Evolutionary conservation across 805 yeast species (phyloP).

Genomic region (Schwanniomyces occidentalis): DNA sequence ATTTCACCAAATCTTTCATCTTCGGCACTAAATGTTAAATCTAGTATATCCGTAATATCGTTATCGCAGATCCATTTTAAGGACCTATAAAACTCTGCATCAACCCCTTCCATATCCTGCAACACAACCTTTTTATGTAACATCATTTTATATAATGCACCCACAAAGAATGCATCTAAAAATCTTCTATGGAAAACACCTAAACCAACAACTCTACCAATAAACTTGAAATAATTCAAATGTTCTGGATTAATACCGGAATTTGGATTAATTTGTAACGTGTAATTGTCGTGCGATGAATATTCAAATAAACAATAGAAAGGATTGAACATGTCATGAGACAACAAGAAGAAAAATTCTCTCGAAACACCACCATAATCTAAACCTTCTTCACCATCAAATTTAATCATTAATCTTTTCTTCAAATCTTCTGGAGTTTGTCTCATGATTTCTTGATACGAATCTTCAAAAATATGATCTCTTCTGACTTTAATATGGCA

Average conservation of each 20-base stretch:
- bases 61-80: slow-evolving; percentile 95
- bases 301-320: slow-evolving; percentile 96
- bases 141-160: slow-evolving; percentile 98
- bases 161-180: slow-evolving; percentile 96
- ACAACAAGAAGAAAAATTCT: slow-evolving; percentile 92
- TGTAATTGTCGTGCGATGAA: slow-evolving; percentile 96
- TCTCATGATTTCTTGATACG: slow-evolving; percentile 97
- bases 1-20: slow-evolving; percentile 96
- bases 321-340: slow-evolving; percentile 99
- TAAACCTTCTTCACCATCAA: slow-evolving; percentile 98
- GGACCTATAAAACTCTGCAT: slow-evolving; percentile 93
- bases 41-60: slow-evolving; percentile 80
- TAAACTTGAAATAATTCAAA: slow-evolving; percentile 94
- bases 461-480: slow-evolving; percentile 94
- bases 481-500: slow-evolving; percentile 98
- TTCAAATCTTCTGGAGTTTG: slow-evolving; percentile 98
- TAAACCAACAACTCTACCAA: slow-evolving; percentile 96
- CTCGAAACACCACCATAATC: slow-evolving; percentile 99
- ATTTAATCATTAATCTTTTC: slow-evolving; percentile 96
- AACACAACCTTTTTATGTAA: slow-evolving; percentile 89
- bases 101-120: slow-evolving; percentile 98
- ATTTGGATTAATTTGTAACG: slow-evolving; percentile 96
- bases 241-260: slow-evolving; percentile 98
- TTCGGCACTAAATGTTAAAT: slow-evolving; percentile 82
- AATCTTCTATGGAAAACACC: slow-evolving; percentile 98